Base-by-base conservation (phyloP, 179 eudicot genomes). In the Carnegiea gigantea region DNA sequence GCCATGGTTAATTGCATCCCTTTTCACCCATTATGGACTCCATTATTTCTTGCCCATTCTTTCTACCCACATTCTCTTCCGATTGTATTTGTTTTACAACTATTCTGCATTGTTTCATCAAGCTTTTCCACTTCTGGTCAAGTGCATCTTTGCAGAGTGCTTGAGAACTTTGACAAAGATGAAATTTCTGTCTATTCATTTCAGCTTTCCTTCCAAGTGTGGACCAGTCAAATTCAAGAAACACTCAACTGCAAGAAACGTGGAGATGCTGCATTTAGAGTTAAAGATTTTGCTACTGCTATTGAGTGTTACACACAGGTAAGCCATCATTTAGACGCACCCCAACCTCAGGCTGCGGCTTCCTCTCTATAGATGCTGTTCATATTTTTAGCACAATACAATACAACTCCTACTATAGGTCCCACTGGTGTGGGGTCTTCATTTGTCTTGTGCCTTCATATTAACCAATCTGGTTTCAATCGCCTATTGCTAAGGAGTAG, bases 151-250 rank as follows among this genome's bases (percentile, higher is more conserved):
- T 48, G 53, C 53, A 10, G 53, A 48, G 15, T 48, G 53, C 53
- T 48, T 48, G 53, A 48, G 53, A 48, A 48, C 36, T 48, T 48
- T 54, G 62, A 54, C 62, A 54, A 15, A 54, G 4, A 54, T 54
- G 62, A 54, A 54, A 15, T 20, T 54, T 28, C 44, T 40, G 44
- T 40, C 44, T 40, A 7, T 15, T 54, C 62, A 62, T 62, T n/a
- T 21, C 92, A 93, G 98, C 97, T 91, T 40, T 93, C 97, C 8
- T 92, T 93, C 76, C 95, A 92, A 88, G 87, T 88, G 83, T 92
- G 98, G 97, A 91, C 97, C 18, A 86, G 82, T 84, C 95, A 92
- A 78, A 87, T 93, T 83, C 93, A 92, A 81, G 98, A 93, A 73
- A 89, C 96, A 2, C 85, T 93, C 23, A 90, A 90, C 84, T 86